Percentiles rank a stretch among this genome's conserved stretches.
phyloP scores from a whole-genome alignment of 75 land plant genomes.

The Selaginella tamariscina region DNA sequence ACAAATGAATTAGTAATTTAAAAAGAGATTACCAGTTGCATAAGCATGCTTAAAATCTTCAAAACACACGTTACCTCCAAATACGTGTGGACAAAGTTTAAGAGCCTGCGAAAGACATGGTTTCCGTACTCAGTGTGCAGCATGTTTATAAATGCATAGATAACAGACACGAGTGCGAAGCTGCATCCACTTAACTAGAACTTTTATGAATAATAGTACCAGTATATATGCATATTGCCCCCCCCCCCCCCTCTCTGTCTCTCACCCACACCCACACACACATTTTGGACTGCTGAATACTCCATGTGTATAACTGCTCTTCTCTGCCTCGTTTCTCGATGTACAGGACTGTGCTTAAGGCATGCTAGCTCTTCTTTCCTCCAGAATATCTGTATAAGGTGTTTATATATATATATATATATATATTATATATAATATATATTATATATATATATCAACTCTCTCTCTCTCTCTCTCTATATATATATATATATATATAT shows the following conservation, averaged over 20 bases:
- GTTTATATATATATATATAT: no score
- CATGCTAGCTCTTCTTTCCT: conserved; percentile 50
- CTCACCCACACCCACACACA: no score
- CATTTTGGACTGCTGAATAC: conserved; percentile 38
- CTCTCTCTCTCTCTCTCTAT: no score
- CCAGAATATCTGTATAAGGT: conserved; percentile 69
- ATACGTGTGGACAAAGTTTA: conserved; percentile 33
- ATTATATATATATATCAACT: no score
- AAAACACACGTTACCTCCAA: conserved; percentile 30
- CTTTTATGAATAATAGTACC: no score
- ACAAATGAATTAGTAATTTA: not conserved
- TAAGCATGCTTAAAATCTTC: conserved; percentile 65
- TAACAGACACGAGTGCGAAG: no score
- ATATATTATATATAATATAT: no score
- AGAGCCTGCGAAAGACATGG: conserved; percentile 41
- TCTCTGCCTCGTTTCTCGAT: conserved; percentile 50
- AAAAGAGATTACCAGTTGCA: conserved; percentile 74
- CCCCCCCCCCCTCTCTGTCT: no score
- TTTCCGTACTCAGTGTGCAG: no score
- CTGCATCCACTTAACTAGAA: no score
- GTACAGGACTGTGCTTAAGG: conserved; percentile 43
- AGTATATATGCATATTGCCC: no score
- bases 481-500: not conserved
- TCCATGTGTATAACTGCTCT: conserved; percentile 41
- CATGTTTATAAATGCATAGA: not conserved